A percentile compares a stretch with the other conserved stretches of the same genome.
phyloP scores from a whole-genome alignment of 1,139 yeast genomes.

The Blastobotrys apis region DNA sequence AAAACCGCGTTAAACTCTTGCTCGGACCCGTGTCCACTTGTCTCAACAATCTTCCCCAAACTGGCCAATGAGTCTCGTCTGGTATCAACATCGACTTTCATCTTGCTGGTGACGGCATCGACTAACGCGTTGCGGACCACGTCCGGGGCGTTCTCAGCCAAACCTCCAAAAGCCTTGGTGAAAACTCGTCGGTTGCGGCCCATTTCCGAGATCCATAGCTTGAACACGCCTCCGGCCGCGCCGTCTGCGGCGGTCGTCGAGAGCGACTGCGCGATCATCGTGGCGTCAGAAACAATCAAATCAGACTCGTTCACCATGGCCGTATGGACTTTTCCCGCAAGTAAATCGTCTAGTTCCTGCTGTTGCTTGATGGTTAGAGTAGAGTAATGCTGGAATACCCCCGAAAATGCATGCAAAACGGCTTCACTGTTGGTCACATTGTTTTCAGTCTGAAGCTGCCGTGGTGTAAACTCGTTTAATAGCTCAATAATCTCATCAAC shows the following conservation, averaged over 20 bases:
- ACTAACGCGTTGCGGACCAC: not conserved
- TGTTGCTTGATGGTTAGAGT: not conserved
- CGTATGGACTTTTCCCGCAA: not conserved
- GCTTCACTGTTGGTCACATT: slow-evolving; percentile 24
- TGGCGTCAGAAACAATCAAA: slow-evolving; percentile 19
- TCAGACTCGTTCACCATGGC: slow-evolving; percentile 23
- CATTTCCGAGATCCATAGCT: slow-evolving; percentile 6
- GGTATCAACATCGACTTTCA: slow-evolving; percentile 5
- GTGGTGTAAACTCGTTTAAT: slow-evolving; percentile 16
- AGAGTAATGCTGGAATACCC: not conserved
- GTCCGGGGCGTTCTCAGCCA: not conserved
- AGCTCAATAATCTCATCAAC: slow-evolving; percentile 8
- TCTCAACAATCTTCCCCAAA: slow-evolving; percentile 10
- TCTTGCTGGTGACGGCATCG: not conserved
- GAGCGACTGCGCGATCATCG: too few species aligned
- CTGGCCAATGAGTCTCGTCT: slow-evolving; percentile 17
- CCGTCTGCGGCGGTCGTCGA: too few species aligned
- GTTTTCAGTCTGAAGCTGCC: slow-evolving; percentile 19
- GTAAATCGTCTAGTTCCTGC: not conserved
- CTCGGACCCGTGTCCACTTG: not conserved
- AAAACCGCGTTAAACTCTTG: slow-evolving; percentile 16
- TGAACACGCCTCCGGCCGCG: too few species aligned
- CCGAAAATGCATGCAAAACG: slow-evolving; percentile 17
- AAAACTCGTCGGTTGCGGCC: not conserved
- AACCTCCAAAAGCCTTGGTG: slow-evolving; percentile 3